Percentiles rank a stretch among this genome's conserved stretches.
Evolutionary conservation across 140 eudicot species (phyloP).

Genomic region (Erigeron philadelphicus): DNA sequence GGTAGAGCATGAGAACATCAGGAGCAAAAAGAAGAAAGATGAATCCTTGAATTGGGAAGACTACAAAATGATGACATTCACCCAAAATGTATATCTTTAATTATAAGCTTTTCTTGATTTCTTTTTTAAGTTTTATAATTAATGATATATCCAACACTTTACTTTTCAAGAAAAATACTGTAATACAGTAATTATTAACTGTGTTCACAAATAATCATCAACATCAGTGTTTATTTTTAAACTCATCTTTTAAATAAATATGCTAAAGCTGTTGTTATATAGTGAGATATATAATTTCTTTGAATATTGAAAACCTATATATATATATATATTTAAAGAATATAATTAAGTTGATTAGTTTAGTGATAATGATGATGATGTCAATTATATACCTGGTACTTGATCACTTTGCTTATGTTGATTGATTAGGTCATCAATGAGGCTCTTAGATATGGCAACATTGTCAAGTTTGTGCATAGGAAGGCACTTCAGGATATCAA

Average conservation of each 20-base stretch:
- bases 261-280: neutral
- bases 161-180: neutral
- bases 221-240: no score
- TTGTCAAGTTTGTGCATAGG: conserved; percentile 84
- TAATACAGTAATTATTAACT: neutral
- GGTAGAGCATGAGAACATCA: conserved; percentile 69
- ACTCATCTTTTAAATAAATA: no score
- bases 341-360: neutral
- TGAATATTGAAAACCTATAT: no score
- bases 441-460: conserved; percentile 76
- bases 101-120: neutral
- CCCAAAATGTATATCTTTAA: conserved; percentile 49
- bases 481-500: conserved; percentile 74
- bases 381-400: conserved; percentile 28
- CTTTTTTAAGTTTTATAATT: neutral
- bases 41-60: conserved; percentile 68
- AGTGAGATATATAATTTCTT: neutral
- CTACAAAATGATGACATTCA: conserved; percentile 64
- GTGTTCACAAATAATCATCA: no score
- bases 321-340: no score
- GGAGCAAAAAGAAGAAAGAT: conserved; percentile 56
- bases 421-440: conserved; percentile 64
- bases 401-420: conserved; percentile 28
- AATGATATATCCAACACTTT: neutral
- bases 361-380: conserved; percentile 3